phyloP scores from a whole-genome alignment of 2,329 filamentous ascomycete genomes.

The Pseudopyricularia javanii region DNA sequence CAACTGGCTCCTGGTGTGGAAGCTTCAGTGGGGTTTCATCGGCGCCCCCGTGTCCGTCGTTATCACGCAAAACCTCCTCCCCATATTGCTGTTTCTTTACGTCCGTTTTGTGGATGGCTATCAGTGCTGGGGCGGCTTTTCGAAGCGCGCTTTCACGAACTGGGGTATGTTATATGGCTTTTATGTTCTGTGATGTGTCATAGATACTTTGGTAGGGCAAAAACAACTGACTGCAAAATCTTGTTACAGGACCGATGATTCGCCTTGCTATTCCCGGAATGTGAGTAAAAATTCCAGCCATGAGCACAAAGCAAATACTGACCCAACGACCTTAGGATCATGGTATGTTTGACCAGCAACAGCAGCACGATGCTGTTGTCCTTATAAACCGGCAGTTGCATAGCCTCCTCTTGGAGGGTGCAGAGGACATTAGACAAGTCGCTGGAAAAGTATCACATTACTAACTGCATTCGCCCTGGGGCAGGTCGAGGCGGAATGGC shows the following conservation, averaged over 20 bases:
- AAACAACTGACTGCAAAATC: neutral
- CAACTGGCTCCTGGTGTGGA: conserved; percentile 73
- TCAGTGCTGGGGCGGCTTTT: conserved; percentile 74
- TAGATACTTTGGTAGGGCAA: too few relatives aligned
- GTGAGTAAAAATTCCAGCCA: conserved; percentile 45
- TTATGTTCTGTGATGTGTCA: neutral
- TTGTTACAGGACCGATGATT: conserved; percentile 54
- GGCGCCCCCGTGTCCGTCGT: conserved; percentile 70
- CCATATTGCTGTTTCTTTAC: conserved; percentile 60
- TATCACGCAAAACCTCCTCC: conserved; percentile 64
- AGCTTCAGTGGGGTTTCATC: conserved; percentile 53
- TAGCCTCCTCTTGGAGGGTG: too few relatives aligned
- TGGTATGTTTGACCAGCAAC: neutral
- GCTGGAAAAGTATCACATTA: too few relatives aligned
- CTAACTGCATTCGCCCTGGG: neutral
- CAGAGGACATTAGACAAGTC: too few relatives aligned
- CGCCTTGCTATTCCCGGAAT: conserved; percentile 78
- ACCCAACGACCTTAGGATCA: neutral
- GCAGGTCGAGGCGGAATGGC: conserved; percentile 76
- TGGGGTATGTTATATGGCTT: conserved; percentile 65
- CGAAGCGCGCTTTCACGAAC: conserved; percentile 55
- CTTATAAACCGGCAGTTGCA: too few relatives aligned
- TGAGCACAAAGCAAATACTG: neutral
- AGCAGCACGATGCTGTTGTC: too few relatives aligned
- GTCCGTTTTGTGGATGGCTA: conserved; percentile 58